Evolutionary conservation across 1,284 basidiomycete species (phyloP), one percentile per base, ranked within the genome.

Genomic region (Leccinum angustisporum): DNA sequence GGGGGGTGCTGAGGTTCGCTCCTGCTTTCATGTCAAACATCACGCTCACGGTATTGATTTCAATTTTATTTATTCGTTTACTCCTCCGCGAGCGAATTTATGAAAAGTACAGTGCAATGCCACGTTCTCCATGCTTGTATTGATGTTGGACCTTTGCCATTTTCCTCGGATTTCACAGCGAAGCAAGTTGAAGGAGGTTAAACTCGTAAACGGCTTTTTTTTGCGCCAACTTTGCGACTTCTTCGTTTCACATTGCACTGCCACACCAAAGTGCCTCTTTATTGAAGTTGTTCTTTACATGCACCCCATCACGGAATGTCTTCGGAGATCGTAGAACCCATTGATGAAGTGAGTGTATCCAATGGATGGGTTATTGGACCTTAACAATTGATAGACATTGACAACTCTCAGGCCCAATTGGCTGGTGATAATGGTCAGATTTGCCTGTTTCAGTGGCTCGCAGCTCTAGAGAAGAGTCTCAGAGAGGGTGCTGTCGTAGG

Each of bases 401-500:
- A 50, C 53, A 31, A 61, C 54, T 18, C 31, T 27, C 63, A 93
- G 91, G 79, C 83, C n/a, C 86, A 87, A 68, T 76, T 93, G 50
- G 75, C 83, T 5, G 86, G 84, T 54, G 92, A 94, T 61, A 89
- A 89, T 75, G 90, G 86, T 16, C 90, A 92, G 65, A 82, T 94
- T 57, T 91, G 92, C 69, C 74, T 94, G 16, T 88, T 94, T 66
- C 88, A 92, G 73, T 95, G 91, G 91, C 81, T 95, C 5, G 83
- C 87, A 7, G 80, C 81, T 27, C 83, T 86, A 2, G 89, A 94
- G 75, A 83, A 82, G 70, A 80, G 79, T 25, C 73, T 92, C 25
- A 78, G 77, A 50, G 77, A 79, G 7, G 77, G 80, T 40, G 68
- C 81, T 10, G 65, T 80, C 51, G 88, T 90, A 69, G 38, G 86